Evolutionary conservation across 176 grass and related monocot species (phyloP).

Genomic region (Cenchrus purpureus): DNA sequence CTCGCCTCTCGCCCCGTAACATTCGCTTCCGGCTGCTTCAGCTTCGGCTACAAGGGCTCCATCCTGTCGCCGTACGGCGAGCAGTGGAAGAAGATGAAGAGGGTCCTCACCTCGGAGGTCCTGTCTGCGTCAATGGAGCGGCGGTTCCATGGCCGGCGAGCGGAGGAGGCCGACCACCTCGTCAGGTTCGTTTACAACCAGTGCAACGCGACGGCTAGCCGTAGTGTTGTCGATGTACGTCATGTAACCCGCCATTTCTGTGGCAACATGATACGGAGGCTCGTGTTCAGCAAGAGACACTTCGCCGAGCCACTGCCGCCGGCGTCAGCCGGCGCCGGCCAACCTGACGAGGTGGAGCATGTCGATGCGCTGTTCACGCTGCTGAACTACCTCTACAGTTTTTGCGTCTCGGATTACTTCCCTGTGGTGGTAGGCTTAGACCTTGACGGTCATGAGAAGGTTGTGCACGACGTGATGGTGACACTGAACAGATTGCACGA

Average conservation of each 20-base stretch:
- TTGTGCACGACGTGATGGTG: not conserved
- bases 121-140: not conserved
- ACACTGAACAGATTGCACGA: constrained; percentile 25
- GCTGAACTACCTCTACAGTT: not conserved
- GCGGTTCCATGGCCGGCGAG: not conserved
- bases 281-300: constrained; percentile 37
- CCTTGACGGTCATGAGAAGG: constrained; percentile 43
- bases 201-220: not conserved
- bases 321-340: not conserved
- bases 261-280: constrained; percentile 29
- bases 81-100: constrained; percentile 66
- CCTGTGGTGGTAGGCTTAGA: constrained; percentile 33
- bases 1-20: constrained; percentile 25
- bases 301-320: not conserved
- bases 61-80: constrained; percentile 21
- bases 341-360: constrained; percentile 35
- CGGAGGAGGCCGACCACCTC: constrained; percentile 48
- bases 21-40: not conserved
- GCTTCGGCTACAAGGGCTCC: constrained; percentile 13
- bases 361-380: constrained; percentile 16
- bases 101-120: constrained; percentile 37
- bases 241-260: constrained; percentile 32
- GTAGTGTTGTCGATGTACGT: not conserved
- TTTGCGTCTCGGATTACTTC: constrained; percentile 39
- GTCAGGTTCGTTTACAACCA: not conserved